Conservation (phyloP, 176 grass and related monocot genomes). For the Chrysopogon serrulatus region DNA sequence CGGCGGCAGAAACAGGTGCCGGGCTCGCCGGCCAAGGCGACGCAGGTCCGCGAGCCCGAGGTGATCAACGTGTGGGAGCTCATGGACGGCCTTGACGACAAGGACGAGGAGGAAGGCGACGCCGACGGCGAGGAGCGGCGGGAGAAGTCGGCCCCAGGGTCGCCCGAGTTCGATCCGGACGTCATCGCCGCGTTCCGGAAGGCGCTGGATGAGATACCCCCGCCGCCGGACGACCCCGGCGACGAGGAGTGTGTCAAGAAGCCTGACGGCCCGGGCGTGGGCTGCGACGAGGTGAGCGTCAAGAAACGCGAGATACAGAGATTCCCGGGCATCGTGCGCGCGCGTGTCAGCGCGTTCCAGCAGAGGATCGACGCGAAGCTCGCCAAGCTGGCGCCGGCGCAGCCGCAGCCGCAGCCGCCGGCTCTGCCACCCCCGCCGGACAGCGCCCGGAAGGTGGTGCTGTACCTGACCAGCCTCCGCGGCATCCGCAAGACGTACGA, state of each 20-base stretch:
- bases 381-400: conserved; percentile 23
- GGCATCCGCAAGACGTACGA: conserved; percentile 86
- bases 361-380: conserved; percentile 70
- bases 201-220: conserved; percentile 23
- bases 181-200: conserved; percentile 55
- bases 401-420: neutral
- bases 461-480: conserved; percentile 88
- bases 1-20: conserved; percentile 42
- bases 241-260: conserved; percentile 3
- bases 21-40: conserved; percentile 56
- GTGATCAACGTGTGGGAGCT: conserved; percentile 97
- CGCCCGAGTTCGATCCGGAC: conserved; percentile 57
- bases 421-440: conserved; percentile 25
- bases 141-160: conserved; percentile 6
- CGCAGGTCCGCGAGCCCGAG: conserved; percentile 52
- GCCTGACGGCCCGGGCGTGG: neutral
- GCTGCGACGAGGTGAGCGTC: neutral
- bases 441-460: conserved; percentile 45
- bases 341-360: conserved; percentile 70
- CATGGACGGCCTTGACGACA: conserved; percentile 91
- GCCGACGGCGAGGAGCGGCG: neutral
- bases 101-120: neutral
- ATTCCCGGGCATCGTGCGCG: conserved; percentile 66
- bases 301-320: conserved; percentile 56
- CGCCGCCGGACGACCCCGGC: neutral